Evolutionary conservation across 805 yeast genomes (phyloP), one percentile per base, ranked within the genome.

Genomic region (Lipomyces spencermartinsiae): DNA sequence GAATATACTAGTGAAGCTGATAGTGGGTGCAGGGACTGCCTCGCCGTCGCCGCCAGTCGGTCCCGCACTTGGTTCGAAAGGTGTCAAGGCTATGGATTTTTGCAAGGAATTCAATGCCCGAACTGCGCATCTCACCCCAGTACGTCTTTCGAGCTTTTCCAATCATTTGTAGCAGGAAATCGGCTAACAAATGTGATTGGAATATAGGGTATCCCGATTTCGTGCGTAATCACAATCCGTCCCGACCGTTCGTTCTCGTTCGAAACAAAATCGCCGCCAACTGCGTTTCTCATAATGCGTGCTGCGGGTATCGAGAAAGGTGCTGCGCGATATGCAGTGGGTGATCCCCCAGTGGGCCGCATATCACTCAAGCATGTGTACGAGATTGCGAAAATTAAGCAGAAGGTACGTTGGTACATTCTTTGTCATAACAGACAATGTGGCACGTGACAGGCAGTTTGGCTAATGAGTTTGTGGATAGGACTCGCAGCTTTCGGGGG

Each of bases 31-130:
- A 4, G 98, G 98, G 3, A 91, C 93, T 78, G 99, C 99, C 0
- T 95, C 98, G 1, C 98, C 99, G 55, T 89, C 97, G 1, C 99
- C 99, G 35, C 99, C 99, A 6, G 98, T 95, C 35, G 99, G 99
- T 73, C 99, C 99, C 58, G 99, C 98, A 0, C 83, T 95, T 61
- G 99, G 99, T 73, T 94, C 98, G 68, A 94, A 94, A 79, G 99
- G 99, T 83, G 97, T 95, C 59, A 95, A 95, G 78, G 98, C 98
- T 71, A 95, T 95, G 76, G 99, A 95, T 79, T 95, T 95, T 76
- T 94, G 98, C 82, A 95, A 95, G 80, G 98, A 95, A 78, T 95
- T 95, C 83, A 95, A 95, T 78, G 99, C 99, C 33, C 88, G 97
- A 79, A 93, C 98, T 12, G 97, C 97, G 7, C 88, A 88, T 72